Conservation (phyloP, 2,329 filamentous ascomycete genomes). For the Didymella keratinophila region DNA sequence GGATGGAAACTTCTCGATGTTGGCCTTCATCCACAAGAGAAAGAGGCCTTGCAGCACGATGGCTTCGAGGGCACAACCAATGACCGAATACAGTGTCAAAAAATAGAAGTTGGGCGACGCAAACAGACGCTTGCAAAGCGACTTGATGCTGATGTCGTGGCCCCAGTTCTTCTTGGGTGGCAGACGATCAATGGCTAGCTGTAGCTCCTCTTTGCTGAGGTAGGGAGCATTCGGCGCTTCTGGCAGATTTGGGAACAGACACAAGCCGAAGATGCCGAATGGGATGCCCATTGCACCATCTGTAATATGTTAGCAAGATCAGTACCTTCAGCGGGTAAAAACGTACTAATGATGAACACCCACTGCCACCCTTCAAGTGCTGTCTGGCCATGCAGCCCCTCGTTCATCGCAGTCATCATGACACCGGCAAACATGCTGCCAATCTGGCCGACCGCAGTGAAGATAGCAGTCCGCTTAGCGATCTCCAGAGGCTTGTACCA, state of each 20-base stretch:
- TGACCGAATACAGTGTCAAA: constrained; percentile 50
- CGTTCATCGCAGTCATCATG: constrained; percentile 46
- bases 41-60: constrained; percentile 41
- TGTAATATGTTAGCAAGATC: constrained; percentile 19
- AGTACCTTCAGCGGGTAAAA: rapidly evolving
- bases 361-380: constrained; percentile 41
- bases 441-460: constrained; percentile 41
- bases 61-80: constrained; percentile 49
- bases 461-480: constrained; percentile 42
- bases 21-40: constrained; percentile 36
- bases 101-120: constrained; percentile 48
- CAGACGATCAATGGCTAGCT: constrained; percentile 36
- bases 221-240: constrained; percentile 36
- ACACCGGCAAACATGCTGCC: constrained; percentile 45
- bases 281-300: constrained; percentile 42
- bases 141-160: constrained; percentile 36
- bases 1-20: constrained; percentile 43
- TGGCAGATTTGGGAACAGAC: constrained; percentile 40
- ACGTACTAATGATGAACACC: constrained; percentile 41
- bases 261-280: constrained; percentile 40
- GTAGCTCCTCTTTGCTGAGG: constrained; percentile 37
- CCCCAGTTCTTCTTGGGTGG: constrained; percentile 37
- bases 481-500: constrained; percentile 43
- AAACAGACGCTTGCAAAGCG: constrained; percentile 34
- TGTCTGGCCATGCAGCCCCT: constrained; percentile 31